Conservation (phyloP, 163 green algal genomes). For the Volvox carteri region DNA sequence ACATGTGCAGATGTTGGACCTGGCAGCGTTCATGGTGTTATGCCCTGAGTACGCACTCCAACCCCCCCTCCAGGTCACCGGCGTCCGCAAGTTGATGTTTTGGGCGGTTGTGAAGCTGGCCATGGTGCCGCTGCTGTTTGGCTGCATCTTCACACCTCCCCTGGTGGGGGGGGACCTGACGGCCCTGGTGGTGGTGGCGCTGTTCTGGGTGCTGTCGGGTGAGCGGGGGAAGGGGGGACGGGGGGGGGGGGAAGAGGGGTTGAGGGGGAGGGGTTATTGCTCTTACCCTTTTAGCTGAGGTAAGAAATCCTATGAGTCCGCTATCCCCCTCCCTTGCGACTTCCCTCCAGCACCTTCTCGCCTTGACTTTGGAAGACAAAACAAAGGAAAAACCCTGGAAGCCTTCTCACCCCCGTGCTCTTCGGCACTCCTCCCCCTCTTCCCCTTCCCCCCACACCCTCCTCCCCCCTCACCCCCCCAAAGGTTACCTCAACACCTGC, state of each 20-base stretch:
- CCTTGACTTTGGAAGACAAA: too few relatives aligned
- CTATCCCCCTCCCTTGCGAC: not conserved
- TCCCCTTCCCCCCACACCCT: not conserved
- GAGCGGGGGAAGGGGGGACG: not conserved
- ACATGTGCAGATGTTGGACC: too few relatives aligned
- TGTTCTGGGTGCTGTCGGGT: conserved; percentile 77
- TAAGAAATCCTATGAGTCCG: too few relatives aligned
- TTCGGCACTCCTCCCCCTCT: not conserved
- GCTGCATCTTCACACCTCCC: conserved; percentile 58
- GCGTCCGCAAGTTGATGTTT: conserved; percentile 60
- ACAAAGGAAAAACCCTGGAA: too few relatives aligned
- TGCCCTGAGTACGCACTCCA: too few relatives aligned
- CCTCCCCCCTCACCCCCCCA: not conserved
- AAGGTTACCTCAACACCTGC: conserved; percentile 84
- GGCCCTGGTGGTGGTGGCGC: conserved; percentile 58
- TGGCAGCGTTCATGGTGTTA: too few relatives aligned
- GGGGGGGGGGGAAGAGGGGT: not conserved
- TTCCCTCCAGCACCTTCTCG: not conserved
- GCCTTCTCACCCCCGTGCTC: not conserved
- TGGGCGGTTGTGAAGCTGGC: conserved; percentile 65
- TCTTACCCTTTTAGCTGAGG: too few relatives aligned
- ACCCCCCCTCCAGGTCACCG: conserved; percentile 45
- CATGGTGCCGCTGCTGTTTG: conserved; percentile 59
- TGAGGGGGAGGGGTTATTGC: not conserved
- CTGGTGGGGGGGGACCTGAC: conserved; percentile 62